A percentile compares a stretch with the other conserved stretches of the same genome.
phyloP scores from a whole-genome alignment of 768 basidiomycete species.

The Agaricus subrufescens region DNA sequence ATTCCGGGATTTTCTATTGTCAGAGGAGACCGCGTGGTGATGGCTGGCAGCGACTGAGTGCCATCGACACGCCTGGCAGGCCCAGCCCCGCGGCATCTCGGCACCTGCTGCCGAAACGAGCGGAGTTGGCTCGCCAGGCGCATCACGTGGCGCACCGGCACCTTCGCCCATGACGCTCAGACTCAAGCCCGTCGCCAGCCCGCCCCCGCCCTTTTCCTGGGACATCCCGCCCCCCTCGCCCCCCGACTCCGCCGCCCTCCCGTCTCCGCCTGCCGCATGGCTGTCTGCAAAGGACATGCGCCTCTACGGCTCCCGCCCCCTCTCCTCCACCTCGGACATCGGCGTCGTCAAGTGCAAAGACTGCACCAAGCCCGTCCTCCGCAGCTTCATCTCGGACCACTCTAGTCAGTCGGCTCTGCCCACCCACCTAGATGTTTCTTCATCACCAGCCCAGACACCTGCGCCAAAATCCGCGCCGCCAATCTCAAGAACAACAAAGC shows the following conservation, averaged over 20 bases:
- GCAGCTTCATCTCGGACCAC: constrained; percentile 74
- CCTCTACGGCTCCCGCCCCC: constrained; percentile 75
- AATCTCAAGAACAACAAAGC: constrained; percentile 52
- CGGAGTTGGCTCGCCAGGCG: no score
- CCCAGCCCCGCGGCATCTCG: no score
- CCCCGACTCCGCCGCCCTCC: constrained; percentile 36
- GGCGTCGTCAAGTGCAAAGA: constrained; percentile 75
- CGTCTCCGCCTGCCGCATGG: constrained; percentile 80
- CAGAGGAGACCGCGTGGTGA: no score
- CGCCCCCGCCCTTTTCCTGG: constrained; percentile 63
- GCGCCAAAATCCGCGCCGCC: constrained; percentile 52
- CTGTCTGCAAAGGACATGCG: constrained; percentile 85
- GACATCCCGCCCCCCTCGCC: constrained; percentile 37
- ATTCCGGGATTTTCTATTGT: no score
- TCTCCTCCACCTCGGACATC: constrained; percentile 52
- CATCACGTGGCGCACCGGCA: no score
- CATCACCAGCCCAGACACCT: constrained; percentile 42
- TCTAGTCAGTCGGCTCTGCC: constrained; percentile 39
- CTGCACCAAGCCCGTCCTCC: constrained; percentile 77
- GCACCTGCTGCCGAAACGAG: no score
- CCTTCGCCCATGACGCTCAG: constrained; percentile 33
- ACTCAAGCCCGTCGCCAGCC: constrained; percentile 36
- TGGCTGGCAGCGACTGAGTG: no score
- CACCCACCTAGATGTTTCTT: not conserved
- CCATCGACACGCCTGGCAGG: no score